A percentile compares a stretch with the other conserved stretches of the same genome.
phyloP scores from a whole-genome alignment of 257 asterid species.

The Osmanthus fragrans region DNA sequence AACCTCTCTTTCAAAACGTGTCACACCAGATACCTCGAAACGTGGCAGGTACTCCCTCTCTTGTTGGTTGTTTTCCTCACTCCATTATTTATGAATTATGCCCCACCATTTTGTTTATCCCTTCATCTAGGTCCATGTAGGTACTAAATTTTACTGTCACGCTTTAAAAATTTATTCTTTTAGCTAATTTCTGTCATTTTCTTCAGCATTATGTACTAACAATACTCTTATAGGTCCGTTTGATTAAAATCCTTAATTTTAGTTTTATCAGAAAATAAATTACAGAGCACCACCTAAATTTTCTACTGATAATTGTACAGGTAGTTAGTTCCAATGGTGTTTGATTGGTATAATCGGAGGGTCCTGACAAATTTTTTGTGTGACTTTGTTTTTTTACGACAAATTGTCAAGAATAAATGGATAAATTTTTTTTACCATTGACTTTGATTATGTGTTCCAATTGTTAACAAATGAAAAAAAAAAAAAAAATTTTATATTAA shows the following conservation, averaged over 20 bases:
- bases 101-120: conserved; percentile 1
- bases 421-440: too few species aligned
- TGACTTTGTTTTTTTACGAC: too few species aligned
- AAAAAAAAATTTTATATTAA: too few species aligned
- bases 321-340: too few species aligned
- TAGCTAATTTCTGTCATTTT: conserved; percentile 29
- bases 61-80: conserved; percentile 31
- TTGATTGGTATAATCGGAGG: too few species aligned
- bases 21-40: background rate
- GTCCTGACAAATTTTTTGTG: too few species aligned
- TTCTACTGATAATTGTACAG: background rate
- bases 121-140: conserved; percentile 13
- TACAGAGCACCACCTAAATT: conserved; percentile 24
- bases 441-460: too few species aligned
- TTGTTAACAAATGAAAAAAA: too few species aligned
- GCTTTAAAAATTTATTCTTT: conserved; percentile 14
- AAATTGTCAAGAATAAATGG: too few species aligned
- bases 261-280: too few species aligned
- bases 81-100: background rate
- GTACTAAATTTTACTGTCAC: conserved; percentile 16
- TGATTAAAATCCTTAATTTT: background rate
- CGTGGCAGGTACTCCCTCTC: conserved; percentile 46
- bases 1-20: conserved; percentile 17
- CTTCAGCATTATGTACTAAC: conserved; percentile 3
- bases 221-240: background rate